Evolutionary conservation across 352 stramenopile genomes (phyloP).

Genomic region (Pythium aristosporum): DNA sequence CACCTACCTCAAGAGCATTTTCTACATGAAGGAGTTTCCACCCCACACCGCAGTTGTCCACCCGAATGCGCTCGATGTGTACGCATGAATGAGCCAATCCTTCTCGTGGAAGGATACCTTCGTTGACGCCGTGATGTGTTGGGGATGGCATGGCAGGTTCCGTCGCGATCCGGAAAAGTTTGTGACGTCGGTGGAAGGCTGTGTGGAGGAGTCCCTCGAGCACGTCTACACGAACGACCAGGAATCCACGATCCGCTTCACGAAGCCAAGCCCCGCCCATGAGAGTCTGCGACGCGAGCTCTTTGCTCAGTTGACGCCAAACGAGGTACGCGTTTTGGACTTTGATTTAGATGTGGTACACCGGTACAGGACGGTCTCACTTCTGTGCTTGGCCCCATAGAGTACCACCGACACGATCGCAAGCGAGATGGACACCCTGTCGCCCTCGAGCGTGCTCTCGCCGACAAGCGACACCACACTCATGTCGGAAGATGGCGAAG

Average conservation of each 20-base stretch:
- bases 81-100: slow-evolving; percentile 22
- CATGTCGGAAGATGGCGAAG: slow-evolving; percentile 23
- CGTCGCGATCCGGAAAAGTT: slow-evolving; percentile 86
- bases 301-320: slow-evolving; percentile 61
- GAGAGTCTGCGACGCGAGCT: slow-evolving; percentile 78
- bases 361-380: slow-evolving; percentile 1
- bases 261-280: slow-evolving; percentile 78
- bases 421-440: slow-evolving; percentile 19
- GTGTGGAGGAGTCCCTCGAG: slow-evolving; percentile 92
- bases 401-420: slow-evolving; percentile 6
- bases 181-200: slow-evolving; percentile 88
- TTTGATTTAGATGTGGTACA: not conserved
- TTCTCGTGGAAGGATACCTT: not conserved
- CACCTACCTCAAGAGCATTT: slow-evolving; percentile 97
- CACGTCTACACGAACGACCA: slow-evolving; percentile 93
- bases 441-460: slow-evolving; percentile 16
- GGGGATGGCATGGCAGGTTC: slow-evolving; percentile 52
- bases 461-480: slow-evolving; percentile 20
- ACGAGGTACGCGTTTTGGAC: slow-evolving; percentile 18
- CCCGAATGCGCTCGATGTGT: slow-evolving; percentile 83
- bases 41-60: slow-evolving; percentile 69
- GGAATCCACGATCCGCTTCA: slow-evolving; percentile 87
- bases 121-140: not conserved
- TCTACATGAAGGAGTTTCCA: slow-evolving; percentile 96
- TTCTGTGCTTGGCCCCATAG: not conserved